phyloP scores from a whole-genome alignment of 2,329 filamentous ascomycete species.

The Claviceps sp. region DNA sequence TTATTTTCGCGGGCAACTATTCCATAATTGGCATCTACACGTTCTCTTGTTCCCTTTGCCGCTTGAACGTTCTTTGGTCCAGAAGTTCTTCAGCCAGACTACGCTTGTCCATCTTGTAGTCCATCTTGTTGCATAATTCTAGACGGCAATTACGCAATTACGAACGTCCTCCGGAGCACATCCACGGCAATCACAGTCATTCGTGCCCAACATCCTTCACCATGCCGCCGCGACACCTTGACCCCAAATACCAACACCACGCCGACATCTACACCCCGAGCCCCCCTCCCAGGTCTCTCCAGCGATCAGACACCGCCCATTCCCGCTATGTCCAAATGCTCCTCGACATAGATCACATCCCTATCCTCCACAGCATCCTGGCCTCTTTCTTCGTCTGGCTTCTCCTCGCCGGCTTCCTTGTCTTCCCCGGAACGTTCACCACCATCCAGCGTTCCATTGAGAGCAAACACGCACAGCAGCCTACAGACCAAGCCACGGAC shows the following conservation, averaged over 20 bases:
- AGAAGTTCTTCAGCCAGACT: no score
- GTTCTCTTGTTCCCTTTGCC: no score
- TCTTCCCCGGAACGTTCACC: slow-evolving; percentile 39
- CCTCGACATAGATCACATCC: slow-evolving; percentile 30
- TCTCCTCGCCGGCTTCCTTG: slow-evolving; percentile 37
- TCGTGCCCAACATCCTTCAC: background rate
- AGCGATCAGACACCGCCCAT: slow-evolving; percentile 14
- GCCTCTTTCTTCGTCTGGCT: slow-evolving; percentile 28
- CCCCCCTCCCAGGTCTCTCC: slow-evolving; percentile 5
- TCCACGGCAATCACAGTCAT: background rate
- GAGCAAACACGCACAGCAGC: slow-evolving; percentile 7
- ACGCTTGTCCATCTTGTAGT: no score
- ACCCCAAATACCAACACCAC: slow-evolving; percentile 5
- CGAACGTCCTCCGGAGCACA: background rate
- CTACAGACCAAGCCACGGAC: slow-evolving; percentile 9
- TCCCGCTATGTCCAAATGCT: slow-evolving; percentile 33
- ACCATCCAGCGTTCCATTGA: slow-evolving; percentile 18
- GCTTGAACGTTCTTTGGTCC: no score
- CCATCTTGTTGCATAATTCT: no score
- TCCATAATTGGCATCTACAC: no score
- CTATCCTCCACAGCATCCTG: slow-evolving; percentile 32
- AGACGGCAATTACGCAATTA: no score
- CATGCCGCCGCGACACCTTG: slow-evolving; percentile 3
- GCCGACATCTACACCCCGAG: background rate
- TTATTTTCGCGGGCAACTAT: no score